These are phyloP conservation scores for Colletotrichum gloeosporioides DNA, from an alignment of 2,329 filamentous ascomycete genomes.

Conservation along the genomic window DNA sequence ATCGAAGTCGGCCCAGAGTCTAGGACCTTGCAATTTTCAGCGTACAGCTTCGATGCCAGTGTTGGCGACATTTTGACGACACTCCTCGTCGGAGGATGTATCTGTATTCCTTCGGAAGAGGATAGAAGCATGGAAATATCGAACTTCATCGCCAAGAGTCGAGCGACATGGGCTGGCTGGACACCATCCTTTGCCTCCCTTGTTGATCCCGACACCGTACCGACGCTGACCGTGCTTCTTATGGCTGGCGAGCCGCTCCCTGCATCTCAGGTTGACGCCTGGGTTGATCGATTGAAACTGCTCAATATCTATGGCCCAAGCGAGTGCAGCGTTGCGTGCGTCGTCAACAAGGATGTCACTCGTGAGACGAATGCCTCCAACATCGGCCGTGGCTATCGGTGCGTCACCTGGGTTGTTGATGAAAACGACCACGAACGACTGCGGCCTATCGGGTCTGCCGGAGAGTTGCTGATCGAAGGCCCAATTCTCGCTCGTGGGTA, in stretches of 20 bases:
- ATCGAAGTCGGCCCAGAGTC: not conserved
- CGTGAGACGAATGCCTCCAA: not conserved
- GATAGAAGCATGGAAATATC: constrained; percentile 22
- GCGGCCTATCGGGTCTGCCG: constrained; percentile 23
- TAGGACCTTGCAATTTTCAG: constrained; percentile 47
- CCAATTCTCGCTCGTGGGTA: not conserved
- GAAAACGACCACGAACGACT: constrained; percentile 20
- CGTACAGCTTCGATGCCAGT: constrained; percentile 58
- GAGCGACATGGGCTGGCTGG: constrained; percentile 18
- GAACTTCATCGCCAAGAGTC: constrained; percentile 23
- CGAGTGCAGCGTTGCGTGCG: not conserved
- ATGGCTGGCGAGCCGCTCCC: constrained; percentile 26
- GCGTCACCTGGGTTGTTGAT: constrained; percentile 27
- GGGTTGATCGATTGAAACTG: constrained; percentile 8
- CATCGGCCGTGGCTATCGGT: constrained; percentile 25
- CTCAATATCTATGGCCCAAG: not conserved
- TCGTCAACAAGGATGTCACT: constrained; percentile 1
- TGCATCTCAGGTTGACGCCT: constrained; percentile 10
- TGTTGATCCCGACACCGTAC: constrained; percentile 15
- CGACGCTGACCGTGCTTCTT: constrained; percentile 9
- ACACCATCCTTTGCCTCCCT: constrained; percentile 23
- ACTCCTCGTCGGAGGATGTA: constrained; percentile 59
- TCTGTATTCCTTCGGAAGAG: constrained; percentile 31
- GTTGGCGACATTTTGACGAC: constrained; percentile 57
- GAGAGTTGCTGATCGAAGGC: constrained; percentile 27